Percentiles rank a stretch among this genome's conserved stretches.
These are phyloP conservation scores for Camelina hispida DNA, from an alignment of 345 rosid species.

Conservation along the genomic window DNA sequence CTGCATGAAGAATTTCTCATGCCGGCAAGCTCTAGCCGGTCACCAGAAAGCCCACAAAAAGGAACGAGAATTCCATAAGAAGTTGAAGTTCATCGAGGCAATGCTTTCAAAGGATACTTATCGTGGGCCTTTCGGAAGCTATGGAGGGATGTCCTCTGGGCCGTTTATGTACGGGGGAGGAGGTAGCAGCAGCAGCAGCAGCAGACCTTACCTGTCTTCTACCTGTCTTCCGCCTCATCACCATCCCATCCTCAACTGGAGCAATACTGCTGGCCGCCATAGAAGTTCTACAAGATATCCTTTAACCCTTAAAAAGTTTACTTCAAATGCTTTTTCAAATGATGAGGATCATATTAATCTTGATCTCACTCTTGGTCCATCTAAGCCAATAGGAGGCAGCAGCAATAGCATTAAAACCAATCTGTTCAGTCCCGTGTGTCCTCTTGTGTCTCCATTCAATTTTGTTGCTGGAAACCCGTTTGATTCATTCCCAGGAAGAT, in stretches of 20 bases:
- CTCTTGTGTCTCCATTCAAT: conserved; percentile 2
- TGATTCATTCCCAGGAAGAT: neutral
- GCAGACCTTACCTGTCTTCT: neutral
- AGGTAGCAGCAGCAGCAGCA: neutral
- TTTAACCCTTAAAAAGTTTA: neutral
- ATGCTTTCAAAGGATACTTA: neutral
- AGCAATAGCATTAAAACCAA: neutral
- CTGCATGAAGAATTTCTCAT: neutral
- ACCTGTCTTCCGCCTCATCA: neutral
- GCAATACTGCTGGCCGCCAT: neutral
- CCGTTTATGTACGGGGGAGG: neutral
- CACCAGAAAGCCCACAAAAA: neutral
- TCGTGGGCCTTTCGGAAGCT: neutral
- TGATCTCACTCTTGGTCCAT: conserved; percentile 16
- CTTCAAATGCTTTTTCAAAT: neutral
- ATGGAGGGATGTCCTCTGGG: neutral
- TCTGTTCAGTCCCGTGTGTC: neutral
- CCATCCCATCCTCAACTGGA: neutral
- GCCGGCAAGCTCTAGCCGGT: neutral
- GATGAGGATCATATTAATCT: neutral
- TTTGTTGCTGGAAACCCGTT: neutral
- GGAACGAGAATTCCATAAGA: neutral
- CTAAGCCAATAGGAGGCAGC: neutral
- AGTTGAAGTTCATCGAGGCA: neutral
- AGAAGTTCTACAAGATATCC: too few relatives aligned